Evolutionary conservation across 805 yeast species (phyloP).

Genomic region (Ascoidea rubescens): DNA sequence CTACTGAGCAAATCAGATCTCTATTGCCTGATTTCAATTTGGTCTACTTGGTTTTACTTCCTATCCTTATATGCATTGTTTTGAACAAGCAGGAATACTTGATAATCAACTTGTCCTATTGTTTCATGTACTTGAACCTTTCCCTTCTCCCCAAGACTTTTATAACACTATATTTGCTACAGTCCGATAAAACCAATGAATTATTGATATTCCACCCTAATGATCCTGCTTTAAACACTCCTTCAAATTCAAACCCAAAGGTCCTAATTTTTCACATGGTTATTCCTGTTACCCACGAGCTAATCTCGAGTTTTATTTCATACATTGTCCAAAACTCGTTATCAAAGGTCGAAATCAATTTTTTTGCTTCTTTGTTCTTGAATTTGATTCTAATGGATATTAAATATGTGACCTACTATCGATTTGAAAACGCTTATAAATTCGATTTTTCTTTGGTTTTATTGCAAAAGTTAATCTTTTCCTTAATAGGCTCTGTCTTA

Average conservation of each 20-base stretch:
- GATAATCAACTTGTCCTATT: background rate
- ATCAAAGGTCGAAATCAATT: background rate
- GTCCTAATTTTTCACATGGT: background rate
- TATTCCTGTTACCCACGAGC: background rate
- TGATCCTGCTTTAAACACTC: too few relatives aligned
- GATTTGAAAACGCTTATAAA: background rate
- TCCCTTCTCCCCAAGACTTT: background rate
- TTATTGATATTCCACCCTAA: background rate
- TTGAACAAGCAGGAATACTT: background rate
- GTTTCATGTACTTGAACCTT: background rate
- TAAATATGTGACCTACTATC: background rate
- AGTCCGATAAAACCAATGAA: background rate
- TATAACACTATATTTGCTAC: background rate
- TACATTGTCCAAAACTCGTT: background rate
- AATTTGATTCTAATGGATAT: background rate
- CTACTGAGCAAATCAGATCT: background rate
- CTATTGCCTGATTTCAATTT: background rate
- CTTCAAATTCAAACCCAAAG: background rate
- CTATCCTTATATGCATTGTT: background rate
- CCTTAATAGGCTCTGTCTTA: background rate
- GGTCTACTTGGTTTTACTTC: background rate
- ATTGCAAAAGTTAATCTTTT: background rate
- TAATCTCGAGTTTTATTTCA: background rate
- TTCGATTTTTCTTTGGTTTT: background rate
- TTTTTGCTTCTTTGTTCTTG: background rate